phyloP scores from a whole-genome alignment of 2,329 filamentous ascomycete species.

The Hirsutella thompsonii region DNA sequence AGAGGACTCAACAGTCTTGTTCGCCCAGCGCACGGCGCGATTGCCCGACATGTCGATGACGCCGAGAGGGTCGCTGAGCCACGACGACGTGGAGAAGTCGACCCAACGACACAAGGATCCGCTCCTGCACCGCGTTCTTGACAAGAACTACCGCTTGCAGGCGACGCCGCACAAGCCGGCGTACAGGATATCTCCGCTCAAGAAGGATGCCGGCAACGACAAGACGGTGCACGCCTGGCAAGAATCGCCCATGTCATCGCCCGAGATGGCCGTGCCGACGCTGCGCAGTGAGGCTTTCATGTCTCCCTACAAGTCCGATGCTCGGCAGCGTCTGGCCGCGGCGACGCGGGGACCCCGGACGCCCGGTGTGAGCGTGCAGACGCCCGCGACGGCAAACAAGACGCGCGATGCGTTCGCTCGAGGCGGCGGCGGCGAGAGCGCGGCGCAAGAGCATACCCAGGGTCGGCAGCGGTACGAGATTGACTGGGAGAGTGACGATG shows the following conservation, averaged over 20 bases:
- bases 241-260: slow-evolving; percentile 55
- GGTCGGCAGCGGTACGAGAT: slow-evolving; percentile 38
- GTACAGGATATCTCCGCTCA: slow-evolving; percentile 31
- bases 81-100: slow-evolving; percentile 19
- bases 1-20: slow-evolving; percentile 33
- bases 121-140: slow-evolving; percentile 78
- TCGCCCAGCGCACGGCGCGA: slow-evolving; percentile 38
- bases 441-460: slow-evolving; percentile 5
- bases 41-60: slow-evolving; percentile 52
- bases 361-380: slow-evolving; percentile 77
- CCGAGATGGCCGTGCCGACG: slow-evolving; percentile 69
- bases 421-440: slow-evolving; percentile 10
- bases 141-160: slow-evolving; percentile 90
- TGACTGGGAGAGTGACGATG: slow-evolving; percentile 65
- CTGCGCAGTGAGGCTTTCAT: slow-evolving; percentile 77
- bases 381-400: slow-evolving; percentile 43
- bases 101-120: slow-evolving; percentile 47
- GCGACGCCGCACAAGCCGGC: slow-evolving; percentile 66
- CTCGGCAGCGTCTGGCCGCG: slow-evolving; percentile 27
- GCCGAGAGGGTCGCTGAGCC: slow-evolving; percentile 29
- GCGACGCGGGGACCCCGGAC: slow-evolving; percentile 45
- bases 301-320: slow-evolving; percentile 47
- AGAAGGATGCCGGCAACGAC: slow-evolving; percentile 17
- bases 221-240: slow-evolving; percentile 31
- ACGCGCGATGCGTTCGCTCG: slow-evolving; percentile 34